Percentiles rank a stretch among this genome's conserved stretches.
These are phyloP conservation scores for Cladosporium sp. DNA, from an alignment of 2,329 filamentous ascomycete species.

Conservation along the genomic window DNA sequence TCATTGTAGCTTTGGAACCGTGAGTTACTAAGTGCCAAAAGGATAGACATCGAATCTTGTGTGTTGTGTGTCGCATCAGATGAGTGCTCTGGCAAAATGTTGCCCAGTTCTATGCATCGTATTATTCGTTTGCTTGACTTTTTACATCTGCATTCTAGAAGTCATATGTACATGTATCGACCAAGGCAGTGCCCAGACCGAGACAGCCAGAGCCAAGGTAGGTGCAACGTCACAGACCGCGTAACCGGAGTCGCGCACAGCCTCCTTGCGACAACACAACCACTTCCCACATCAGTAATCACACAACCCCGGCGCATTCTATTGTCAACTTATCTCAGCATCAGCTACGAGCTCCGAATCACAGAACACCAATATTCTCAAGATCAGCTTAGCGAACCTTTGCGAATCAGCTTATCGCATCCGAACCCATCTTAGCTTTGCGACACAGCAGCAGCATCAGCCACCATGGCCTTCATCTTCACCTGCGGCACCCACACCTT, in stretches of 20 bases:
- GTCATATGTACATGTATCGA: neutral
- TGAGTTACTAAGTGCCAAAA: neutral
- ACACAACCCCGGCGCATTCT: neutral
- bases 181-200: neutral
- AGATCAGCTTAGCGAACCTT: neutral
- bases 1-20: neutral
- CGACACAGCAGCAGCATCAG: constrained; percentile 10
- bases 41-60: neutral
- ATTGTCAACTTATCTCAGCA: neutral
- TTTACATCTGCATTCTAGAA: neutral
- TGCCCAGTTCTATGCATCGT: neutral
- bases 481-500: constrained; percentile 54
- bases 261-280: neutral
- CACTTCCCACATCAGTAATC: neutral
- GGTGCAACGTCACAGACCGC: neutral
- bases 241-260: neutral
- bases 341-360: neutral
- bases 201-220: neutral
- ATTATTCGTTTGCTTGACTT: neutral
- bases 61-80: no score
- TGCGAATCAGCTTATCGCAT: neutral
- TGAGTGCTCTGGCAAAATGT: neutral
- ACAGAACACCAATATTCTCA: neutral
- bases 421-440: neutral
- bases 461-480: constrained; percentile 37